Evolutionary conservation across 768 basidiomycete genomes (phyloP).

Genomic region (Amanita jacksonii): DNA sequence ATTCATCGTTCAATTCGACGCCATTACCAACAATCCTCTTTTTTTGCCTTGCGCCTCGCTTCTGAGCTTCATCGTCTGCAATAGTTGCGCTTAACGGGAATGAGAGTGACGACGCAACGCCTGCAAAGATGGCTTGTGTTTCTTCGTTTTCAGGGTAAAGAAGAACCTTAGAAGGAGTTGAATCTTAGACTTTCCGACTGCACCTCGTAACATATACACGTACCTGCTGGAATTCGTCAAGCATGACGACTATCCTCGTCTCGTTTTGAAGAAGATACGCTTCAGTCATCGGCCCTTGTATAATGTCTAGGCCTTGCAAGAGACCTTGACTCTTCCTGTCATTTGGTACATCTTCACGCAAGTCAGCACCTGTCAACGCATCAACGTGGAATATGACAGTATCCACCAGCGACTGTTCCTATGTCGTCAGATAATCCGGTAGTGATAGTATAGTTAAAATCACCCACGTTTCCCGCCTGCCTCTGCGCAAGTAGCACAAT

Average conservation of each 20-base stretch:
- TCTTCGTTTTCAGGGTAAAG: conserved; percentile 55
- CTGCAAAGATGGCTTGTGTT: conserved; percentile 33
- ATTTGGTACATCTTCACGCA: conserved; percentile 4
- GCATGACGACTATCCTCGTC: conserved; percentile 46
- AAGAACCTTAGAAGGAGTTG: conserved; percentile 33
- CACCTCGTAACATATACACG: conserved; percentile 10
- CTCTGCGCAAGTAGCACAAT: conserved; percentile 57
- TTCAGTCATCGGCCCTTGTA: conserved; percentile 50
- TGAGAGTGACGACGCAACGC: conserved; percentile 35
- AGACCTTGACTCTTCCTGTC: conserved; percentile 13
- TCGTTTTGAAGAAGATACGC: conserved; percentile 41
- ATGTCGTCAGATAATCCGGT: conserved; percentile 2
- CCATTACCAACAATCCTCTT: conserved; percentile 52
- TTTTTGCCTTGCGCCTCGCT: conserved; percentile 19
- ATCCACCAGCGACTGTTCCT: conserved; percentile 44
- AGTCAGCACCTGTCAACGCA: conserved; percentile 69
- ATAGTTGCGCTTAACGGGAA: conserved; percentile 43
- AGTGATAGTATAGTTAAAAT: not conserved
- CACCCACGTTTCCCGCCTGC: conserved; percentile 49
- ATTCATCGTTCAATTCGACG: conserved; percentile 29
- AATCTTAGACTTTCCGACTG: not conserved
- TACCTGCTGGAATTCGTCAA: conserved; percentile 76
- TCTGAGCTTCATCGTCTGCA: not conserved
- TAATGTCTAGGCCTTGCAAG: conserved; percentile 51
- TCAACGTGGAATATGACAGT: conserved; percentile 73